Percentiles rank a stretch among this genome's conserved stretches.
Evolutionary conservation across 164 flowering plant species (phyloP).

Genomic region (Buxus sempervirens): DNA sequence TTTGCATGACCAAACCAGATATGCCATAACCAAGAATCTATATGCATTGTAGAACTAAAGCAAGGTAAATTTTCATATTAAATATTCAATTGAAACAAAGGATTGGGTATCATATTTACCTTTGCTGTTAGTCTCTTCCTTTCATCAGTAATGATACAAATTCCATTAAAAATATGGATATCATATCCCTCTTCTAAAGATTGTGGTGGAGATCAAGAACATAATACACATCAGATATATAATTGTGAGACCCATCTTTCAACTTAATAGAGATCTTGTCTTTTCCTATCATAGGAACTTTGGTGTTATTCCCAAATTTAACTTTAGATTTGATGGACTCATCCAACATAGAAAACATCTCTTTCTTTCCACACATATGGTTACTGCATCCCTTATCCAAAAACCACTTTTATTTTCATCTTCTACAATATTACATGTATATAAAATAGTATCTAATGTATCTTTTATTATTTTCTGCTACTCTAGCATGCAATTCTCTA

Average conservation of each 20-base stretch:
- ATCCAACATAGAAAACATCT: too few species aligned
- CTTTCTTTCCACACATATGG: too few species aligned
- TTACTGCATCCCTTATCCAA: too few species aligned
- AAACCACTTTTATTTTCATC: too few species aligned
- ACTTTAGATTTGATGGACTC: too few species aligned
- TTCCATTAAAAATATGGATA: too few species aligned
- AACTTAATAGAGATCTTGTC: conserved; percentile 1
- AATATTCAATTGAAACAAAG: background rate
- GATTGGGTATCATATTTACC: background rate
- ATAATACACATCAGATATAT: conserved; percentile 11
- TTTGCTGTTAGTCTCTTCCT: too few species aligned
- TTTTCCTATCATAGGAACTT: background rate
- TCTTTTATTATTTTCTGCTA: too few species aligned
- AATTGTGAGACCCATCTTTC: conserved; percentile 7
- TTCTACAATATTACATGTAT: too few species aligned
- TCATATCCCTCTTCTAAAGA: conserved; percentile 11
- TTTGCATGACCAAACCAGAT: conserved; percentile 5
- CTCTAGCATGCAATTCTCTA: too few species aligned
- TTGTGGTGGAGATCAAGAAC: background rate
- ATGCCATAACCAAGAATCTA: conserved; percentile 12
- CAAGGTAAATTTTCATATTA: background rate
- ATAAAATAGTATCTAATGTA: too few species aligned
- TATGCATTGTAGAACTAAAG: background rate
- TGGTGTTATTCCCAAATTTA: background rate
- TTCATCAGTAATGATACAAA: too few species aligned